These are phyloP conservation scores for Coniochaeta sp. DNA, from an alignment of 2,329 filamentous ascomycete genomes.

Conservation along the genomic window DNA sequence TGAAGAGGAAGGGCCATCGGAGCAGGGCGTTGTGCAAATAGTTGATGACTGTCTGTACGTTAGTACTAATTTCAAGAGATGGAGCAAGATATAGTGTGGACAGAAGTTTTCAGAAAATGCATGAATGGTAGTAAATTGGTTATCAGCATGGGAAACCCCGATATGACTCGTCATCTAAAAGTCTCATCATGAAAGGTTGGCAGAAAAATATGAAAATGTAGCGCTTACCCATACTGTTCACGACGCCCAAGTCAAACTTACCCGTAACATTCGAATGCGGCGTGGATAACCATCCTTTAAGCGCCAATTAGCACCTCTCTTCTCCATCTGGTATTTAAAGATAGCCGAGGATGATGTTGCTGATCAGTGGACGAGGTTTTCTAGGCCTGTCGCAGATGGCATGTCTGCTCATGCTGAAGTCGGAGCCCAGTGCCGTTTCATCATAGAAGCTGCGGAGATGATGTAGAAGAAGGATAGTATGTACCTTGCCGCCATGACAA, in stretches of 20 bases:
- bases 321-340: neutral
- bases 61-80: neutral
- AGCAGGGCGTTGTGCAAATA: constrained; percentile 10
- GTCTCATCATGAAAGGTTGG: constrained; percentile 31
- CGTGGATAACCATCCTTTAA: neutral
- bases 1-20: constrained; percentile 9
- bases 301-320: neutral
- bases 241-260: neutral
- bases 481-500: constrained; percentile 8
- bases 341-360: constrained; percentile 5
- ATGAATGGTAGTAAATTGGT: constrained; percentile 66
- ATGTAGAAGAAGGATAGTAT: constrained; percentile 1
- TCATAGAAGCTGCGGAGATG: constrained; percentile 41
- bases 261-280: neutral
- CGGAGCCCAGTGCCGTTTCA: constrained; percentile 98
- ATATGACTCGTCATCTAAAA: constrained; percentile 74
- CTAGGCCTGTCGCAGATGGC: constrained; percentile 95
- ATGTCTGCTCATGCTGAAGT: constrained; percentile 71
- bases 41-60: constrained; percentile 2
- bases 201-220: constrained; percentile 1
- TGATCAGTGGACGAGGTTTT: constrained; percentile 98
- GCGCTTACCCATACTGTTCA: neutral
- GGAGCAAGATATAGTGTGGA: constrained; percentile 4
- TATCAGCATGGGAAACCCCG: constrained; percentile 66
- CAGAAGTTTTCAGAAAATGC: constrained; percentile 40